These are phyloP conservation scores for Porcisia deanei DNA, from an alignment of 208 protist species.

Conservation along the genomic window DNA sequence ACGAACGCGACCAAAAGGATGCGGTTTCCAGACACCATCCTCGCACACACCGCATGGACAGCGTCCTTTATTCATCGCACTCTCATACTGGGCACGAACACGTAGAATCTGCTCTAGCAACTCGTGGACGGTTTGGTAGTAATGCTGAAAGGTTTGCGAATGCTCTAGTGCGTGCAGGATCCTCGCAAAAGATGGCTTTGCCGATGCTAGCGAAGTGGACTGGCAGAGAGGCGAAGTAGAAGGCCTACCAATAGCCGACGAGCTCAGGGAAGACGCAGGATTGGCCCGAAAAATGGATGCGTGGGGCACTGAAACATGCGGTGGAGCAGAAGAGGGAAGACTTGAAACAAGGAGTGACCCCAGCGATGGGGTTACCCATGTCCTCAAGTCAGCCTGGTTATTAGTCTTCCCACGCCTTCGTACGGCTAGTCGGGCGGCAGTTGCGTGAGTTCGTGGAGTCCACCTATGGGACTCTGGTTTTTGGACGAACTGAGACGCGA, in stretches of 20 bases:
- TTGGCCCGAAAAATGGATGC: background rate
- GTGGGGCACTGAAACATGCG: background rate
- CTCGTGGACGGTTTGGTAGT: background rate
- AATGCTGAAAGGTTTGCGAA: background rate
- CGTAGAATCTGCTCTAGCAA: slow-evolving; percentile 9
- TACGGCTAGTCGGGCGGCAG: background rate
- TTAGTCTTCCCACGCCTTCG: background rate
- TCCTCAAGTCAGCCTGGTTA: too few species aligned
- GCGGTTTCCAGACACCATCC: too few species aligned
- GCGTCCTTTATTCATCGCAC: background rate
- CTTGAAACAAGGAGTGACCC: background rate
- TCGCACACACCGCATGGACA: background rate
- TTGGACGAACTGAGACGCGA: slow-evolving; percentile 1
- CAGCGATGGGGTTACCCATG: background rate
- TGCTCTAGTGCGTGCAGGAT: background rate
- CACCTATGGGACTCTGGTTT: background rate
- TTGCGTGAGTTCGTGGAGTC: background rate
- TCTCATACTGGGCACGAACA: slow-evolving; percentile 15
- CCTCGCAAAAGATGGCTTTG: background rate
- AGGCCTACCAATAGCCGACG: background rate
- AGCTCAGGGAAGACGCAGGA: background rate
- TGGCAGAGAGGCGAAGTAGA: background rate
- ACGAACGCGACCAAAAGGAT: too few species aligned
- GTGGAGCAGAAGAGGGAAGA: background rate
- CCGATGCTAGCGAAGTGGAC: background rate